Evolutionary conservation across 192 early-diverging fungal species (phyloP), one percentile per base, ranked within the genome.

Genomic region (Dispira simplex): DNA sequence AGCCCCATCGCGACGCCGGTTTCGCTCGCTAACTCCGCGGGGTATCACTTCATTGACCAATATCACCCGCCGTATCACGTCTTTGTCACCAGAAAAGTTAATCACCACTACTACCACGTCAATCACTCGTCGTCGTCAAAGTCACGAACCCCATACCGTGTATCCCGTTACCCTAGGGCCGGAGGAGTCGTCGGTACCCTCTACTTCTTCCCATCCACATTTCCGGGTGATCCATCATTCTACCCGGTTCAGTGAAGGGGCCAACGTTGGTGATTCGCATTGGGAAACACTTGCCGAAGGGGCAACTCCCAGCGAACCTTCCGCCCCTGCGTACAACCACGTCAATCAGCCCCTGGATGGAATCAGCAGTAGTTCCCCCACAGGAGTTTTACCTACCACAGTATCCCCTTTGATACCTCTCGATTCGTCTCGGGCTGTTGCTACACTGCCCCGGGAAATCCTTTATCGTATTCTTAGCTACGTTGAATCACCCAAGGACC

Each of bases 181-280:
- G 13, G 58, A 27, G 16, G 8, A 44, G 1, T 18, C 32, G 11
- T 9, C 54, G 20, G 13, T 56, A 8, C 32, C 32, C 48, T 2
- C 58, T 44, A 43, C 26, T 0, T 44, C 9, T 44, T 44, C 58
- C 14, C 1, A 12, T 16, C 25, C 58, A 18, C 12, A 27, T 3
- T 60, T 60, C 21, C 58, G 58, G 58, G 58, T 60, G 32, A 60
- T 60, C 58, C 58, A 60, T 43, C 18, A 28, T 3, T 43, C 58
- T 11, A 11, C 58, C 16, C 48, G 48, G 16, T 49, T 21, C 18
- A 16, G 4, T 21, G 21, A 21, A 8, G 18, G 4, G 2, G 4
- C 21, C 21, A 49, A 49, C 48, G 21, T 21, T 21, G 32, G 32
- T 39, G 32, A 49, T 9, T 16, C 18, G 48, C 48, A 49, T 21